phyloP scores from a whole-genome alignment of 805 yeast genomes.

The Yarrowia deformans region DNA sequence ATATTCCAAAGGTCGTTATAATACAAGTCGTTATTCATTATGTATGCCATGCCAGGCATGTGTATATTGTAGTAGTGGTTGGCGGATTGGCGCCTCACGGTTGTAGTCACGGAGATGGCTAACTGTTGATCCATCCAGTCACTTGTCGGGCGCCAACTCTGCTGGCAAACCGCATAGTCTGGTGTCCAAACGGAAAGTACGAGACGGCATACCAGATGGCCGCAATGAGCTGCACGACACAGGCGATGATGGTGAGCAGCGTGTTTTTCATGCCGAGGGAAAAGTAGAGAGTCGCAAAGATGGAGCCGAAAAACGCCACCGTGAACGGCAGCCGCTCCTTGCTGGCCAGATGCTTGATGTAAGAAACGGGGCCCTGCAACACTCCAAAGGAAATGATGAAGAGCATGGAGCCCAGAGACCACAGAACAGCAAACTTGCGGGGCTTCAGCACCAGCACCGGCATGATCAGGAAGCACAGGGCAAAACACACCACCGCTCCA shows the following conservation, averaged over 20 bases:
- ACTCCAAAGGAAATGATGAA: slow-evolving; percentile 90
- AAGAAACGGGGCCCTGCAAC: slow-evolving; percentile 89
- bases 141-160: slow-evolving; percentile 65
- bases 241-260: slow-evolving; percentile 75
- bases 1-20: no score
- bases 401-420: slow-evolving; percentile 90
- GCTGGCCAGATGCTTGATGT: slow-evolving; percentile 74
- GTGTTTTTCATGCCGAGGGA: slow-evolving; percentile 76
- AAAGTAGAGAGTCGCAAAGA: slow-evolving; percentile 77
- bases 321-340: slow-evolving; percentile 82
- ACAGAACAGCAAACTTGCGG: slow-evolving; percentile 80
- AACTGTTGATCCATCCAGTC: slow-evolving; percentile 53
- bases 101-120: background rate
- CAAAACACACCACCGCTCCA: slow-evolving; percentile 82
- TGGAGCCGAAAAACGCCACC: slow-evolving; percentile 78
- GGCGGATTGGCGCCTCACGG: background rate
- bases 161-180: slow-evolving; percentile 66
- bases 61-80: background rate
- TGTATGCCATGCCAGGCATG: background rate
- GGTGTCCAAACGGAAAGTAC: slow-evolving; percentile 95
- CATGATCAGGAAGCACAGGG: slow-evolving; percentile 78
- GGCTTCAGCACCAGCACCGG: slow-evolving; percentile 92
- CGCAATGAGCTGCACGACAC: slow-evolving; percentile 79
- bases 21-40: slow-evolving; percentile 23
- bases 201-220: slow-evolving; percentile 90